Conservation (phyloP, 441 rosid genomes). For the Adansonia madagascariensis region DNA sequence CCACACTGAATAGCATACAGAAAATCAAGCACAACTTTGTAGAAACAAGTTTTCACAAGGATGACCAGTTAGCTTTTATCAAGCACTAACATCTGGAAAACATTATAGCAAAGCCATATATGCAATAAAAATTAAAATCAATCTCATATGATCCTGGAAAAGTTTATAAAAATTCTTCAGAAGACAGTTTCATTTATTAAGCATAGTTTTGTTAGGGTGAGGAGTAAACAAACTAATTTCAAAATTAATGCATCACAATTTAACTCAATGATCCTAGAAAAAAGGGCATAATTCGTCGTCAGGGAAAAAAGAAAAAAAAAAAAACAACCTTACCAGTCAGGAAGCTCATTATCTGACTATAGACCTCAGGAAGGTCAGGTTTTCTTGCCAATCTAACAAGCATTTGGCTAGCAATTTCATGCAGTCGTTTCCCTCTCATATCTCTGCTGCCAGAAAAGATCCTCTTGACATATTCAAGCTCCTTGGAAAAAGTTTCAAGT, state of each 20-base stretch:
- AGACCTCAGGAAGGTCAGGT: slow-evolving; percentile 67
- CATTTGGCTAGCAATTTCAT: slow-evolving; percentile 73
- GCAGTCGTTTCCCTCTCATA: slow-evolving; percentile 74
- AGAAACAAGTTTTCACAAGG: slow-evolving; percentile 8
- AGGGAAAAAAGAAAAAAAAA: background rate
- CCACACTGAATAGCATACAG: slow-evolving; percentile 1
- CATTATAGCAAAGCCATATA: background rate
- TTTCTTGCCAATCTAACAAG: slow-evolving; percentile 66
- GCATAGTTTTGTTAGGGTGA: background rate
- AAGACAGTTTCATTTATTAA: background rate
- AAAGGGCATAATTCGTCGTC: background rate
- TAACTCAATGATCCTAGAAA: background rate
- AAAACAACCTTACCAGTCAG: slow-evolving; percentile 59
- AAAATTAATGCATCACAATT: background rate
- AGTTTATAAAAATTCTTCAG: background rate
- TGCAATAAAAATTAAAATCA: slow-evolving; percentile 5
- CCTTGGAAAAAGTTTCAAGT: slow-evolving; percentile 66
- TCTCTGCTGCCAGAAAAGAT: slow-evolving; percentile 85
- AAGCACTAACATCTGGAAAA: background rate
- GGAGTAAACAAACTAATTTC: background rate
- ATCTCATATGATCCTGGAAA: background rate
- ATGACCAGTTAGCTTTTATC: slow-evolving; percentile 4
- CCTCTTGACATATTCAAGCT: slow-evolving; percentile 88
- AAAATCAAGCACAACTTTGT: background rate
- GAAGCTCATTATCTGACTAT: slow-evolving; percentile 58